Base-by-base conservation (phyloP, 352 stramenopile species). In the Globisporangium alternatum region DNA sequence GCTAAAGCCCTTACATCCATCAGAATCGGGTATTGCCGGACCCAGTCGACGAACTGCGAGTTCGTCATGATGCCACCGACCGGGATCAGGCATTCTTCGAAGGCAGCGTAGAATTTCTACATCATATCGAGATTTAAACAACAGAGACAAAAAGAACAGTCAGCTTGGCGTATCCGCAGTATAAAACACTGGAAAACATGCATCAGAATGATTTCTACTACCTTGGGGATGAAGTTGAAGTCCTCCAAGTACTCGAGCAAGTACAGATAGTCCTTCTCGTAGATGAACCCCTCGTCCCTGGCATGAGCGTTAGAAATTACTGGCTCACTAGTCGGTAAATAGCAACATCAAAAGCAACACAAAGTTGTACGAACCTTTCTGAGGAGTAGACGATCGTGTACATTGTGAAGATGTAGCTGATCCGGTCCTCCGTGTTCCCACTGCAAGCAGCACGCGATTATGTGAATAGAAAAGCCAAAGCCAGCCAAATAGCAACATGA, bases 391-490 rank as follows among this genome's bases (percentile, higher is more conserved):
- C 83, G 60, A 90, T 91, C 54, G 76, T 81, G 72, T 93, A 93
- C 86, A 95, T 95, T 22, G 71, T 84, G 62, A 95, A 95, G 25
- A 95, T 79, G 68, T 93, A 95, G 70, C 80, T 88, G 65, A 95
- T 90, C n/a, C 86, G 81, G 69, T 95, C 86, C 62, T 95, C 86
- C 39, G 84, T 93, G 69, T 92, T 93, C 55, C 86, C 86, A 70
- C 86, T 95, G 63, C 48, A 21, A 59, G 65, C 58, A 64, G 25
- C 19, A 56, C 37, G 3, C 12, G 17, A 25, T 5, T 5, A 35
- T 19, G 9, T 30, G n/a, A 56, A 21, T 9, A 45, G 4, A 17
- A 5, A 30, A 30, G 28, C 0, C 25, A 33, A 1, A 22, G 10
- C 3, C 6, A 31, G 0, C 2, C n/a, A 22, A 49, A 25, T 25